These are phyloP conservation scores for Suillus subluteus DNA, from an alignment of 768 basidiomycete genomes.

Conservation along the genomic window DNA sequence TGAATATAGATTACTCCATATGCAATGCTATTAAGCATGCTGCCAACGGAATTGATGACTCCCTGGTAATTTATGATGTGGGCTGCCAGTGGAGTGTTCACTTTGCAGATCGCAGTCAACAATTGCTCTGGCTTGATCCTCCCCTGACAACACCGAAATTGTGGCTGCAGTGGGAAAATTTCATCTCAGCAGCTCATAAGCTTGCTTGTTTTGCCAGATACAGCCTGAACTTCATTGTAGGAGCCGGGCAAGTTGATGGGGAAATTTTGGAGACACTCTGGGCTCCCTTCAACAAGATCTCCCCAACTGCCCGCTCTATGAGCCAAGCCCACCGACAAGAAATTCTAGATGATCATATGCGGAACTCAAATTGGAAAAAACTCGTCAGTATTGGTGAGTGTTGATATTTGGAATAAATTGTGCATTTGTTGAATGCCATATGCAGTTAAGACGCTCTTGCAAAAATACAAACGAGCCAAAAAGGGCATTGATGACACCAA, in stretches of 20 bases:
- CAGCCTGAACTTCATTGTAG: slow-evolving; percentile 34
- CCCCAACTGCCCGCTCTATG: slow-evolving; percentile 26
- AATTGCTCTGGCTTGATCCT: not conserved
- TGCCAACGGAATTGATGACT: not conserved
- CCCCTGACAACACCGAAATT: slow-evolving; percentile 19
- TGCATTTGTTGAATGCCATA: too few species aligned
- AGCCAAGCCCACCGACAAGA: slow-evolving; percentile 30
- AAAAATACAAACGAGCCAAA: not conserved
- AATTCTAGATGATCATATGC: slow-evolving; percentile 35
- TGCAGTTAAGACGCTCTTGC: not conserved
- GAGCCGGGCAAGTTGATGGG: slow-evolving; percentile 29
- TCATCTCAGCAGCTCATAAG: slow-evolving; percentile 30
- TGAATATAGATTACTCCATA: slow-evolving; percentile 32
- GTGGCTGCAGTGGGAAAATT: slow-evolving; percentile 20
- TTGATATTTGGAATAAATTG: not conserved
- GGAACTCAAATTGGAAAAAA: slow-evolving; percentile 39
- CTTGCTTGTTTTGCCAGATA: slow-evolving; percentile 29
- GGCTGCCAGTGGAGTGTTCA: slow-evolving; percentile 29
- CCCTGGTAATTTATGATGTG: slow-evolving; percentile 33
- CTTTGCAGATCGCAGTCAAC: slow-evolving; percentile 15
- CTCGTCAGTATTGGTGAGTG: slow-evolving; percentile 24
- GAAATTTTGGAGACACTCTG: slow-evolving; percentile 33
- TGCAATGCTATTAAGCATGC: slow-evolving; percentile 23
- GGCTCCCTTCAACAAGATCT: slow-evolving; percentile 13
- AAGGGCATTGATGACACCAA: slow-evolving; percentile 3